Base-by-base conservation (phyloP, 106 monocot species). In the Acorus gramineus region DNA sequence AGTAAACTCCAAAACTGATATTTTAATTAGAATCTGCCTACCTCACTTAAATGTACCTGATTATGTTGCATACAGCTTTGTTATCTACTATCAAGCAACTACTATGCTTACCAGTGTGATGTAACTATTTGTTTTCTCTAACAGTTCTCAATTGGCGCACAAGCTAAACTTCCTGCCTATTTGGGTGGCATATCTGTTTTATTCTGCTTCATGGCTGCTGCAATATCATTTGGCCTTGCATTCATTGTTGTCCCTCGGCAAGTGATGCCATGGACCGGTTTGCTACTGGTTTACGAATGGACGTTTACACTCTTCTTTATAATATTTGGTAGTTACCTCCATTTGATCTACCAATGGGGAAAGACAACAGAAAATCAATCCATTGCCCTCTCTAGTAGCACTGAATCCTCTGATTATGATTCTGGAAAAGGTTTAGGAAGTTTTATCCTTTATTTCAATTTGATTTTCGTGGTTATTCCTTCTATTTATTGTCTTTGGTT, bases 241-340 rank as follows among this genome's bases (percentile, higher is more conserved):
- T 90, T 96, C 64, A 9, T 70, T 48, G 6, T 87, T 60, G 73
- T 85, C 55, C 90, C 95, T 4, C 60, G 57, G 12, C 95, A 87
- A 81, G 84, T 91, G 56, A 85, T 74, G 67, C 95, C 95, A 58
- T 90, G 87, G 95, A 96, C 85, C 2, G 95, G 95, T 54, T 74
- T 96, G 71, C 66, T 96, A 47, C 79, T 96, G 45, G 69, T 85
- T 82, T 96, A 88, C n/a, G 95, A 90, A 61, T 87, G 86, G 86
- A 83, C 87, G 57, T 87, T 81, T 73, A 49, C 71, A 28, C 46
- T 65, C 46, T 90, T 83, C 72, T 83, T 87, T 60, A 54, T 87
- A 1, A 28, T 77, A 46, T 90, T 87, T 49, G 85, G 79, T 50
- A 71, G 72, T 59, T 96, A 83, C 66, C 85, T 90, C 11, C 76